Evolutionary conservation across 331 rosid species (phyloP), one percentile per base, ranked within the genome.

Genomic region (Spiraea crenata): DNA sequence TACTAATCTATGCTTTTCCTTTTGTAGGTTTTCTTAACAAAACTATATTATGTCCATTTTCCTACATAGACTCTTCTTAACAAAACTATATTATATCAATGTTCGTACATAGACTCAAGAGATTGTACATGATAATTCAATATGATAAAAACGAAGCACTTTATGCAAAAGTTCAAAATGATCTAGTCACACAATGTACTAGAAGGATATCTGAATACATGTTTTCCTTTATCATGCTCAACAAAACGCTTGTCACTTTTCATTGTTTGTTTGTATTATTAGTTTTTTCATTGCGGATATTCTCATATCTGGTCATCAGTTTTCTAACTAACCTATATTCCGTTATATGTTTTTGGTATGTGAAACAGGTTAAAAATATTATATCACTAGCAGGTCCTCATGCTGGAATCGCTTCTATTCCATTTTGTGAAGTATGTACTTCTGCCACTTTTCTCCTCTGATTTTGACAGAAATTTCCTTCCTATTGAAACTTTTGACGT

Each of bases 351-450:
- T 64, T 20, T 65, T 71, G 49, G 49, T 57, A 35, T 57, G 52
- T 68, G 59, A 57, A 76, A 67, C 87, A 92, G 96, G 98, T 89
- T 64, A 80, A 77, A 69, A 92, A 89, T 74, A 83, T 89, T 60
- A 72, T 92, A 59, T 92, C 98, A 0, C 68, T 92, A 41, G 98
- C 82, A 20, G 98, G 98, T 65, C 86, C 83, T 11, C 95, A 92
- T 73, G 98, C 96, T 68, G 98, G 98, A 67, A 87, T 77, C 2
- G 95, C 98, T 69, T 85, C 96, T 25, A 71, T 86, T 78, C 98
- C 96, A 38, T 65, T 84, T 14, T 92, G 96, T 52, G 84, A 82
- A 73, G 96, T 92, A 89, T 49, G 96, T 76, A 40, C 74, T 82
- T 64, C 46, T 77, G 71, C 44, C 67, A 31, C 74, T 62, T 46